Conservation (phyloP, 2,329 filamentous ascomycete species). For the Nannizziopsis arthrosporioides region DNA sequence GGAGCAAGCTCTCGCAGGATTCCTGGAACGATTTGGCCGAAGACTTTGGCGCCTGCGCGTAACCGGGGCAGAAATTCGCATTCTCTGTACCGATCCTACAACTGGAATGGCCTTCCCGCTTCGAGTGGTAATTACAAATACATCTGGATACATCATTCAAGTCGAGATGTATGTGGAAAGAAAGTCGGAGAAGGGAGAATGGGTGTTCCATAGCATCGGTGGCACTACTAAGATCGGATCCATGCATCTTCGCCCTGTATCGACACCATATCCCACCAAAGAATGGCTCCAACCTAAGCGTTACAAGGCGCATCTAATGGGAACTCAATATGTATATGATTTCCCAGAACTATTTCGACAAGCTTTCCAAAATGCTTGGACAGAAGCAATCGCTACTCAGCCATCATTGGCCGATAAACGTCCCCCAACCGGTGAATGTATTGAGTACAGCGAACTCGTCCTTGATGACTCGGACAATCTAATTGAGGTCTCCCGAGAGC, state of each 20-base stretch:
- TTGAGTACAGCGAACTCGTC: slow-evolving; percentile 87
- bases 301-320: slow-evolving; percentile 99
- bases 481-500: slow-evolving; percentile 84
- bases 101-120: slow-evolving; percentile 82
- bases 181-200: slow-evolving; percentile 95
- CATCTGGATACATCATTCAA: slow-evolving; percentile 92
- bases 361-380: slow-evolving; percentile 92
- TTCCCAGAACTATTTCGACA: slow-evolving; percentile 99
- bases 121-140: slow-evolving; percentile 94
- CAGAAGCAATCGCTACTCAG: slow-evolving; percentile 60
- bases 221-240: slow-evolving; percentile 89
- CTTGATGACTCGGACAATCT: slow-evolving; percentile 88
- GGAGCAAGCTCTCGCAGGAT: slow-evolving; percentile 82
- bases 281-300: slow-evolving; percentile 97
- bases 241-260: slow-evolving; percentile 86
- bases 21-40: slow-evolving; percentile 90
- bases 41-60: slow-evolving; percentile 94
- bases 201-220: slow-evolving; percentile 96
- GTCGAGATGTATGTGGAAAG: slow-evolving; percentile 96
- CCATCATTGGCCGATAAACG: slow-evolving; percentile 65
- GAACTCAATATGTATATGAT: slow-evolving; percentile 98
- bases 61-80: slow-evolving; percentile 93
- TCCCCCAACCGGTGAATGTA: slow-evolving; percentile 77
- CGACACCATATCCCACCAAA: slow-evolving; percentile 91
- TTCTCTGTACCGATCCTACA: slow-evolving; percentile 83